Evolutionary conservation across 2,329 filamentous ascomycete species (phyloP).

Genomic region (Colletotrichum zoysiae): DNA sequence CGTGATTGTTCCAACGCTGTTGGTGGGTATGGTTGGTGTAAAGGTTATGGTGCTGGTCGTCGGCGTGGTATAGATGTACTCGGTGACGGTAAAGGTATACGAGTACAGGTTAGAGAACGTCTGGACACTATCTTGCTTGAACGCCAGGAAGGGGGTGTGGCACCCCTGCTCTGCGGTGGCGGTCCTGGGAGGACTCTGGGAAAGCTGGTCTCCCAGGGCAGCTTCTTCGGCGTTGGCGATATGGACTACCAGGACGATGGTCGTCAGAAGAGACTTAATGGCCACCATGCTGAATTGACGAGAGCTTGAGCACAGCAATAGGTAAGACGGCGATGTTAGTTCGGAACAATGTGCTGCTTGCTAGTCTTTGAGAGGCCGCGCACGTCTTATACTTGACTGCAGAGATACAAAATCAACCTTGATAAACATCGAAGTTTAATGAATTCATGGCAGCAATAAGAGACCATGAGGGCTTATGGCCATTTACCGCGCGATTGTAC

Average conservation of each 20-base stretch:
- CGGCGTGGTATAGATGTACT: slow-evolving; percentile 26
- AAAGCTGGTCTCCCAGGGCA: neutral
- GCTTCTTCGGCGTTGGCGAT: neutral
- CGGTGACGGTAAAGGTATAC: slow-evolving; percentile 27
- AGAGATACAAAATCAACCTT: neutral
- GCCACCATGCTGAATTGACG: neutral
- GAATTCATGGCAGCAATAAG: slow-evolving; percentile 2
- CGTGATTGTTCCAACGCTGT: neutral
- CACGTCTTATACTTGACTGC: neutral
- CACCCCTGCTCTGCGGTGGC: slow-evolving; percentile 32
- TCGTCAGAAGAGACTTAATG: neutral
- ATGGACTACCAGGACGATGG: neutral
- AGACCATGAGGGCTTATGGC: too few species aligned
- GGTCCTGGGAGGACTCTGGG: slow-evolving; percentile 4
- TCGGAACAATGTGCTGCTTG: neutral
- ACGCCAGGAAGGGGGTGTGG: slow-evolving; percentile 18
- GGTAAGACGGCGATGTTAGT: neutral
- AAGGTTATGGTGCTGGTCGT: slow-evolving; percentile 25
- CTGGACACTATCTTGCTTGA: neutral
- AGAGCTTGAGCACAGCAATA: neutral
- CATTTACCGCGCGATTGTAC: too few species aligned
- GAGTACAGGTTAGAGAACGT: slow-evolving; percentile 34
- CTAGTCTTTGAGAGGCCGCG: neutral
- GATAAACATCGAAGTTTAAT: neutral
- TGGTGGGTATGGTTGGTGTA: neutral